Evolutionary conservation across 805 yeast species (phyloP).

Genomic region (Candida suzukii): DNA sequence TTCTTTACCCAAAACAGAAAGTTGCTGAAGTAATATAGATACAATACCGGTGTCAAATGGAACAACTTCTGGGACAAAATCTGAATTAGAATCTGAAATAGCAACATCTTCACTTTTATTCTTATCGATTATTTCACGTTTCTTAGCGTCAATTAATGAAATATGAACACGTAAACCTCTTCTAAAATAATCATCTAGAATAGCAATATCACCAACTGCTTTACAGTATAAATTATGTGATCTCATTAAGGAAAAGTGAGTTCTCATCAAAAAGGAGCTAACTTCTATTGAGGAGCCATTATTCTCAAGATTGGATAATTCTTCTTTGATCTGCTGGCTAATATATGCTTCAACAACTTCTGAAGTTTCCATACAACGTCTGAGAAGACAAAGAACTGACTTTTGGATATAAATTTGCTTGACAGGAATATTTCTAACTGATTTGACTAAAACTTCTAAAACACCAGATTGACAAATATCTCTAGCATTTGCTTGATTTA

Average conservation of each 20-base stretch:
- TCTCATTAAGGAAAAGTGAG: too few relatives aligned
- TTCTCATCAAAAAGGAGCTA: too few relatives aligned
- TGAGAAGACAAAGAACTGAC: conserved; percentile 44
- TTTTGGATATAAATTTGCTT: conserved; percentile 35
- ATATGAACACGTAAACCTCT: too few relatives aligned
- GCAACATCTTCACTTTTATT: too few relatives aligned
- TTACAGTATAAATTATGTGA: too few relatives aligned
- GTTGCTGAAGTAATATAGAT: not conserved
- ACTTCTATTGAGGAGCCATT: conserved; percentile 6
- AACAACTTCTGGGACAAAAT: not conserved
- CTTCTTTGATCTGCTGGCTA: conserved; percentile 42
- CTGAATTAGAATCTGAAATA: not conserved
- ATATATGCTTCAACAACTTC: conserved; percentile 43
- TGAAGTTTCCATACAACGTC: conserved; percentile 65
- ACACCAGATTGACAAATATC: conserved; percentile 40
- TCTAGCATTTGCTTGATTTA: conserved; percentile 28
- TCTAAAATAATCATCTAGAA: too few relatives aligned
- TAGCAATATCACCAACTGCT: too few relatives aligned
- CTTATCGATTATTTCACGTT: too few relatives aligned
- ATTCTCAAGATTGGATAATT: too few relatives aligned
- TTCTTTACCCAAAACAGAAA: conserved; percentile 5
- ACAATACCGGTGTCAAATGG: not conserved
- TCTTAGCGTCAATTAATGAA: too few relatives aligned
- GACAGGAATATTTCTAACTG: conserved; percentile 28
- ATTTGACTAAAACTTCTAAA: conserved; percentile 38